Conservation (phyloP, 2,329 filamentous ascomycete genomes). For the Ceratocystis harringtonii region DNA sequence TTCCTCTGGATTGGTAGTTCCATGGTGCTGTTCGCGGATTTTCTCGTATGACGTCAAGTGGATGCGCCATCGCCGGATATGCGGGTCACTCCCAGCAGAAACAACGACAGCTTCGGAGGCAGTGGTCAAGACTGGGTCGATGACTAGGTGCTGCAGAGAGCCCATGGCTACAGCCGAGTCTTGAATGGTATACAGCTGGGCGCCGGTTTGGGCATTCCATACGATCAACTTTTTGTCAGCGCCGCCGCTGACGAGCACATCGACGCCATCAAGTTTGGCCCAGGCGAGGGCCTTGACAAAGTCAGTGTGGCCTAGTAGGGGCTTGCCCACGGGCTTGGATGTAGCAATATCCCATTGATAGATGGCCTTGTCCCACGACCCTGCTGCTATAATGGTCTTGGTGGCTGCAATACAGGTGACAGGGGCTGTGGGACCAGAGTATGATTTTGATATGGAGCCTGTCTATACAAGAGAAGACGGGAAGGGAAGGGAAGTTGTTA, state of each 20-base stretch:
- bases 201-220: constrained; percentile 58
- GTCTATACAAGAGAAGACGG: background rate
- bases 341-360: constrained; percentile 67
- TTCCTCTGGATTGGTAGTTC: constrained; percentile 27
- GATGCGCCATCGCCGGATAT: constrained; percentile 66
- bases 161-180: constrained; percentile 57
- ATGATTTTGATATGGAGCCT: constrained; percentile 28
- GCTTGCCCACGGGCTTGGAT: constrained; percentile 33
- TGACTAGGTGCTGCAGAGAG: constrained; percentile 61
- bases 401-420: constrained; percentile 61
- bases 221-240: constrained; percentile 70
- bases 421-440: constrained; percentile 63
- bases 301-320: constrained; percentile 65
- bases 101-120: constrained; percentile 43
- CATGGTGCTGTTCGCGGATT: constrained; percentile 33
- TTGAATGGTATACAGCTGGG: constrained; percentile 59
- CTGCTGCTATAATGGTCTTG: constrained; percentile 56
- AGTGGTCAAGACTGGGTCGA: constrained; percentile 52
- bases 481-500: background rate
- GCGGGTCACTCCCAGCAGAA: constrained; percentile 65
- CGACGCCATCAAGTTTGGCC: constrained; percentile 42
- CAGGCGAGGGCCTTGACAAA: constrained; percentile 75
- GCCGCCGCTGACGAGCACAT: constrained; percentile 57
- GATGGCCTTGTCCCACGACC: constrained; percentile 86
- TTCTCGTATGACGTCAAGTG: constrained; percentile 38